Base-by-base conservation (phyloP, 345 rosid species). In the Eucalyptus cloeziana region DNA sequence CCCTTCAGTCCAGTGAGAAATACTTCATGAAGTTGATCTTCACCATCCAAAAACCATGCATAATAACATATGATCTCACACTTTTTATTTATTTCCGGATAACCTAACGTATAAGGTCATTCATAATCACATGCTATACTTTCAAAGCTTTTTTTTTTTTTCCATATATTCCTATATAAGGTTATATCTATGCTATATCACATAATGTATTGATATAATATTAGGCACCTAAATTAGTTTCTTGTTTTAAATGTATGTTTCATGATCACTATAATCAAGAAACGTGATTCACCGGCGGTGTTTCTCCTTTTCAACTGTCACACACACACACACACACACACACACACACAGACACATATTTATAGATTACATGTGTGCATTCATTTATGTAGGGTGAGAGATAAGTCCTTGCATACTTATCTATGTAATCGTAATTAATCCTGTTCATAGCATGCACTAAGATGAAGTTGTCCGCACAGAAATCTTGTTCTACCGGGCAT, bases 201-300 rank as follows among this genome's bases (percentile, higher is more conserved):
- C 21, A 15, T 7, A 5, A 7, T 67, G 31, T 67, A 15, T 31
- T 3, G 40, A 25, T 60, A 25, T 11, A 11, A 3, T 27, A 25
- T 60, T 5, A 27, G 2, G 0, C 2, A 12, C 11, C 40, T 15
- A 4, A 31, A 14, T 16, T 2, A n/a, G 33, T 31, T 31, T 67
- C 21, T 67, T 7, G 5, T 64, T 13, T 64, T 11, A 8, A 30
- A 64, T 30, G 4, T 7, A 30, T 13, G 40, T 64, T 7, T 2
- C 4, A 14, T 0, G 10, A 64, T 30, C 10, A 15, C 21, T 16
- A 16, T 15, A 31, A 67, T 67, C 11, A 8, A 31, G 11, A 67
- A 31, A 31, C 43, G 1, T 8, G 76, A 64, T 64, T 15, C 17
- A 14, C 31, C 76, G 71, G 76, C 5, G 22, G 40, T 64, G 40